phyloP scores from a whole-genome alignment of 139 green algal genomes.

The Volvox africanus region DNA sequence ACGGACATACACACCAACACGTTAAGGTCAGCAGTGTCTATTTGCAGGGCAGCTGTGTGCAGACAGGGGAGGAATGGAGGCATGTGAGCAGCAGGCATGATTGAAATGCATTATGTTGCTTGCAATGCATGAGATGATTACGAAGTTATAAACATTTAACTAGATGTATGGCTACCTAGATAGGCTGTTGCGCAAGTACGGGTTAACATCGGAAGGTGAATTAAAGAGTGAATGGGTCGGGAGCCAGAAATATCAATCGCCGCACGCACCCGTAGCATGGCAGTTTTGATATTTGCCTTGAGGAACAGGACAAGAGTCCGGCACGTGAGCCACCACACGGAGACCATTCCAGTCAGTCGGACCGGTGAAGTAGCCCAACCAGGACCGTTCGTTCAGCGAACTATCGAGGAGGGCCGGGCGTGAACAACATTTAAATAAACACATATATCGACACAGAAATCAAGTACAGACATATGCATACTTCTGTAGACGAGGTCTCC shows the following conservation, averaged over 20 bases:
- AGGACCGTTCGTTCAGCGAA: conserved; percentile 41
- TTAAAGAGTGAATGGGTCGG: neutral
- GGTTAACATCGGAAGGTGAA: neutral
- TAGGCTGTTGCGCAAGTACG: neutral
- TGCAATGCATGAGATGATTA: too few relatives aligned
- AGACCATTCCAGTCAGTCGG: conserved; percentile 43
- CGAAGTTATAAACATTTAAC: too few relatives aligned
- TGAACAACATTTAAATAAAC: too few relatives aligned
- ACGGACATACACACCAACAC: too few relatives aligned
- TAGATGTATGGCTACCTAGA: neutral
- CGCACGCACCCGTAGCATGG: conserved; percentile 16
- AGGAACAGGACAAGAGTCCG: conserved; percentile 11
- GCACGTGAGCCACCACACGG: conserved; percentile 35
- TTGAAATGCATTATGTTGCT: neutral
- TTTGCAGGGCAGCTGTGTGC: too few relatives aligned
- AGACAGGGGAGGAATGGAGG: too few relatives aligned
- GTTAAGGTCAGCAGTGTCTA: too few relatives aligned
- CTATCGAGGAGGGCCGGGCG: too few relatives aligned
- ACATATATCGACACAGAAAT: too few relatives aligned
- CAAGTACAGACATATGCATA: neutral
- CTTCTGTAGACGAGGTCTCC: neutral
- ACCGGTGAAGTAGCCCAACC: conserved; percentile 53
- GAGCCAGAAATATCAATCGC: too few relatives aligned
- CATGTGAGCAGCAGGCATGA: neutral
- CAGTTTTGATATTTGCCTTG: conserved; percentile 39